Conservation (phyloP, 352 stramenopile species). For the Pythium phragmiticola region DNA sequence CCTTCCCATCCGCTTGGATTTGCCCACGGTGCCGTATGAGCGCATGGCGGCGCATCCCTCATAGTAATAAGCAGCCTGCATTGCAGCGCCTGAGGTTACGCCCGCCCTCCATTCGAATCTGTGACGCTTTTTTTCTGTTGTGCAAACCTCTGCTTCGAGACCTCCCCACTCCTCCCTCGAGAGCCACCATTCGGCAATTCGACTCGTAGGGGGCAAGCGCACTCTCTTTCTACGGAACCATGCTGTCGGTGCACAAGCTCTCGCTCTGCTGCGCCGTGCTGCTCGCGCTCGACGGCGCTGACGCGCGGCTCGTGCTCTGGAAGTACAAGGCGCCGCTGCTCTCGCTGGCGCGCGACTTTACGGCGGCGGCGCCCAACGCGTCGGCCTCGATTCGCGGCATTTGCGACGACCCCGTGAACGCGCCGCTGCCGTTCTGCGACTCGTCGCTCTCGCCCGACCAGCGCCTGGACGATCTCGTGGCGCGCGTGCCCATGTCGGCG, state of each 20-base stretch:
- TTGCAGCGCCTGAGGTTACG: not conserved
- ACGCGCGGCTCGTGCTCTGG: constrained; percentile 11
- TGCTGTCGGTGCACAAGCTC: too few relatives aligned
- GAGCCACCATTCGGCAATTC: not conserved
- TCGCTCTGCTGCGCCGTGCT: constrained; percentile 4
- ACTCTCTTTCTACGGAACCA: not conserved
- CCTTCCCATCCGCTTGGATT: not conserved
- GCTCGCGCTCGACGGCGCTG: not conserved
- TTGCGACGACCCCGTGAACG: constrained; percentile 46
- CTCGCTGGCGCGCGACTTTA: constrained; percentile 1
- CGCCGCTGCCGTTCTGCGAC: constrained; percentile 71
- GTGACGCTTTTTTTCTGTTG: not conserved
- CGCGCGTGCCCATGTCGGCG: constrained; percentile 59
- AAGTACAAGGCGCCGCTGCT: constrained; percentile 1
- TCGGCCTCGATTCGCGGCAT: constrained; percentile 28
- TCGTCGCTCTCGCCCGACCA: constrained; percentile 38
- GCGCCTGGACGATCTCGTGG: constrained; percentile 69
- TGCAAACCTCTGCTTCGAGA: too few relatives aligned
- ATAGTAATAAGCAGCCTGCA: not conserved
- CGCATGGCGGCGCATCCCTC: too few relatives aligned
- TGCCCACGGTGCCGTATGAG: too few relatives aligned
- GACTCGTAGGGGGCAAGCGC: not conserved
- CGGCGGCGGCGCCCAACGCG: not conserved
- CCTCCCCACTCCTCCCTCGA: too few relatives aligned
- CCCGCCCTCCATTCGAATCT: not conserved